Percentiles rank a stretch among this genome's conserved stretches.
Conservation (phyloP, 306 rosid genomes). For the Acacia crassicarpa region DNA sequence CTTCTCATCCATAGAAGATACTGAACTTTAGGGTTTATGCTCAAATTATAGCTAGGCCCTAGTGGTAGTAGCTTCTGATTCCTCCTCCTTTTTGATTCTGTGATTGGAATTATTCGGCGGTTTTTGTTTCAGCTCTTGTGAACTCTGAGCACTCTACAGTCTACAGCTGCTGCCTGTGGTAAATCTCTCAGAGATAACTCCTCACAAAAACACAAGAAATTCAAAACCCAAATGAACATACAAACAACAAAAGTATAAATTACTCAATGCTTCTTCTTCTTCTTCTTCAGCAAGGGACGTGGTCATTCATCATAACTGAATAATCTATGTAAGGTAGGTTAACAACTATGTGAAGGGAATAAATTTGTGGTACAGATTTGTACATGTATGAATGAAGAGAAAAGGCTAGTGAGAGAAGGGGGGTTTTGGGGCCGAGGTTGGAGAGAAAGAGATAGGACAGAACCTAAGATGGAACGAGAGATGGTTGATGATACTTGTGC, state of each 20-base stretch:
- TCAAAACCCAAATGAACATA: slow-evolving; percentile 28
- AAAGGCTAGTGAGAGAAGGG: background rate
- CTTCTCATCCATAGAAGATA: background rate
- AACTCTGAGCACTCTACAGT: slow-evolving; percentile 37
- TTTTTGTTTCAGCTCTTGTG: slow-evolving; percentile 31
- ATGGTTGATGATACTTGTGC: slow-evolving; percentile 37
- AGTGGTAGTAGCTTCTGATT: background rate
- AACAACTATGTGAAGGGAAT: background rate
- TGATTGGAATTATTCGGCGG: background rate
- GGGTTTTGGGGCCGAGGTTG: background rate
- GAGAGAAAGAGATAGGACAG: slow-evolving; percentile 29
- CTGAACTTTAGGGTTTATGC: background rate
- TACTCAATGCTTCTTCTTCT: slow-evolving; percentile 19
- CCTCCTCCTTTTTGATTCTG: background rate
- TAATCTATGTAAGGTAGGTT: background rate
- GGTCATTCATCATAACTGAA: background rate
- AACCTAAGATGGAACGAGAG: slow-evolving; percentile 23
- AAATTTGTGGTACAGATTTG: background rate
- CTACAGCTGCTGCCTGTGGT: slow-evolving; percentile 28
- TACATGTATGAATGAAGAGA: background rate
- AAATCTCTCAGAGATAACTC: slow-evolving; percentile 51
- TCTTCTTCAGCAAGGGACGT: background rate
- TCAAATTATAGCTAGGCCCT: background rate
- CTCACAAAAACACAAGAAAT: slow-evolving; percentile 23
- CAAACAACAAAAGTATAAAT: slow-evolving; percentile 6